Evolutionary conservation across 2,329 filamentous ascomycete species (phyloP).

Genomic region (Diaporthe caulivora): DNA sequence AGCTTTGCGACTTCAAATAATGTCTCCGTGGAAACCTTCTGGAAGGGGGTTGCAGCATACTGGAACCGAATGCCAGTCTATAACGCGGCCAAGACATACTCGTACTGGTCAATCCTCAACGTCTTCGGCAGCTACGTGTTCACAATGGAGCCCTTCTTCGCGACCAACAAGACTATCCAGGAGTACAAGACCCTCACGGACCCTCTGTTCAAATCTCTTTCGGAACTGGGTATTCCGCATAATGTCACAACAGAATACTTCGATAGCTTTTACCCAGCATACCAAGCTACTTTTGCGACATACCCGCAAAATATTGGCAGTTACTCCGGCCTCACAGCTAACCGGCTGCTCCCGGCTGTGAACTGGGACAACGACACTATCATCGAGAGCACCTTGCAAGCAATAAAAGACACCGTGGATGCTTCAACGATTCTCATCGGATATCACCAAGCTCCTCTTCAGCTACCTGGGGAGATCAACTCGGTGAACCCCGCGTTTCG

Average conservation of each 20-base stretch:
- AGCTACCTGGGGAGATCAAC: slow-evolving; percentile 51
- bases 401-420: slow-evolving; percentile 45
- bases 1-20: slow-evolving; percentile 57
- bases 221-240: slow-evolving; percentile 46
- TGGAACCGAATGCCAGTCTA: slow-evolving; percentile 64
- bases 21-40: slow-evolving; percentile 65
- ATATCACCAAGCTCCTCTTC: slow-evolving; percentile 47
- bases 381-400: slow-evolving; percentile 48
- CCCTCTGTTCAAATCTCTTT: slow-evolving; percentile 53
- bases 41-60: slow-evolving; percentile 57
- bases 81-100: slow-evolving; percentile 62
- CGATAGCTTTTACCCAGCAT: slow-evolving; percentile 47
- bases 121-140: slow-evolving; percentile 14
- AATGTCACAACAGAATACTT: slow-evolving; percentile 44
- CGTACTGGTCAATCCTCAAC: slow-evolving; percentile 45
- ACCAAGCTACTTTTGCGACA: slow-evolving; percentile 44
- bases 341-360: slow-evolving; percentile 49
- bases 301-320: slow-evolving; percentile 54
- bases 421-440: slow-evolving; percentile 46
- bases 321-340: slow-evolving; percentile 50
- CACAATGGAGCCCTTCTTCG: slow-evolving; percentile 37
- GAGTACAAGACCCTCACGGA: slow-evolving; percentile 19
- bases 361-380: slow-evolving; percentile 48
- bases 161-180: slow-evolving; percentile 33
- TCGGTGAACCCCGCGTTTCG: slow-evolving; percentile 64